These are phyloP conservation scores for Candida nitratophila DNA, from an alignment of 805 yeast species.

Conservation along the genomic window DNA sequence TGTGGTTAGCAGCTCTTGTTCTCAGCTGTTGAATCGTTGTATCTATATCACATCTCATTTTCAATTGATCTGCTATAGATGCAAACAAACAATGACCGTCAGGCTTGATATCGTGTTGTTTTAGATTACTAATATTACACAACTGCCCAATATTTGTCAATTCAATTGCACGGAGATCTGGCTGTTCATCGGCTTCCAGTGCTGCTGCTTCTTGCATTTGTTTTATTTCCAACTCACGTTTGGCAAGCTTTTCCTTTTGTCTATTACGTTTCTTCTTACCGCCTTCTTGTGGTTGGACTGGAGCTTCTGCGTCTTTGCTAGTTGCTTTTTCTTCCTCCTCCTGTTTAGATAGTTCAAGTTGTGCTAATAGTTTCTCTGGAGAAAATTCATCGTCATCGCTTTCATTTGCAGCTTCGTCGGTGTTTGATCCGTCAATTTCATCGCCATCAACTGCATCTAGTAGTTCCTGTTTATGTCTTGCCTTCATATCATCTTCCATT, in stretches of 20 bases:
- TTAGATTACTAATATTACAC: slow-evolving; percentile 41
- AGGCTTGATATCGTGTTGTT: slow-evolving; percentile 66
- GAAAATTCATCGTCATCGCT: slow-evolving; percentile 40
- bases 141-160: slow-evolving; percentile 52
- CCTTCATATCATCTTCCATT: slow-evolving; percentile 49
- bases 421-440: slow-evolving; percentile 3
- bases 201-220: slow-evolving; percentile 60
- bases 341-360: slow-evolving; percentile 36
- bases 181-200: slow-evolving; percentile 56
- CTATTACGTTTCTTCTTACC: slow-evolving; percentile 56
- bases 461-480: slow-evolving; percentile 47
- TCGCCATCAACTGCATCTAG: slow-evolving; percentile 10
- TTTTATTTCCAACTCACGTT: slow-evolving; percentile 63
- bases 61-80: slow-evolving; percentile 73
- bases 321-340: slow-evolving; percentile 15
- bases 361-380: slow-evolving; percentile 63
- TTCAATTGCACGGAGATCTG: slow-evolving; percentile 69
- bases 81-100: slow-evolving; percentile 95
- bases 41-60: slow-evolving; percentile 37
- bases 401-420: slow-evolving; percentile 19
- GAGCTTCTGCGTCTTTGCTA: slow-evolving; percentile 2
- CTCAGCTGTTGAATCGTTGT: slow-evolving; percentile 50
- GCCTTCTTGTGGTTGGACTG: slow-evolving; percentile 10
- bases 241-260: slow-evolving; percentile 76
- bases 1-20: slow-evolving; percentile 55